These are phyloP conservation scores for Tuctoria greenei DNA, from an alignment of 176 grass and related monocot genomes.

Conservation along the genomic window DNA sequence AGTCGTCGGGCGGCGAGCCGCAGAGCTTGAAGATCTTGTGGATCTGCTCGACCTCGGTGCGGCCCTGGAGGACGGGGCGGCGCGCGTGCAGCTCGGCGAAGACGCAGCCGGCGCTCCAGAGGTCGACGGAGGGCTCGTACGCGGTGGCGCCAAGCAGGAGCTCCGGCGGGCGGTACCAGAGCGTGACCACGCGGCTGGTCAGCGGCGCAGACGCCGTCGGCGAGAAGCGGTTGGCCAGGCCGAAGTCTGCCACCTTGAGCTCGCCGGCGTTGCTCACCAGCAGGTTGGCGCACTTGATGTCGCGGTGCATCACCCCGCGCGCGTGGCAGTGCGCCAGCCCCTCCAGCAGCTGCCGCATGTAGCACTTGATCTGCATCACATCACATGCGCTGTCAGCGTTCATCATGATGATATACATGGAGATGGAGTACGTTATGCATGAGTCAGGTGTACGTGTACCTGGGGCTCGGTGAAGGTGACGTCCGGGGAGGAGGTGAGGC, in stretches of 20 bases:
- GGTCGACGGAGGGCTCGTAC: slow-evolving; percentile 77
- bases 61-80: slow-evolving; percentile 77
- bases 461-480: slow-evolving; percentile 48
- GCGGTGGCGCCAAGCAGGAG: slow-evolving; percentile 74
- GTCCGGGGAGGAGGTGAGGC: slow-evolving; percentile 43
- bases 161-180: slow-evolving; percentile 99
- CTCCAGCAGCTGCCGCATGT: slow-evolving; percentile 81
- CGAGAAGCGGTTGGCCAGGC: slow-evolving; percentile 63
- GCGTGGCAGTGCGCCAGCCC: slow-evolving; percentile 89
- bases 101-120: slow-evolving; percentile 93
- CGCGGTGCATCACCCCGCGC: slow-evolving; percentile 80
- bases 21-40: slow-evolving; percentile 98
- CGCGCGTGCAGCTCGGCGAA: slow-evolving; percentile 78
- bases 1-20: slow-evolving; percentile 72
- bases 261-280: slow-evolving; percentile 70
- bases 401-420: neutral
- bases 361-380: slow-evolving; percentile 74
- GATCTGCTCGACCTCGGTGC: slow-evolving; percentile 99
- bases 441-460: neutral
- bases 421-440: neutral
- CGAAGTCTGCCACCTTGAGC: slow-evolving; percentile 96
- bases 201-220: slow-evolving; percentile 24
- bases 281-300: slow-evolving; percentile 95
- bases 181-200: slow-evolving; percentile 81
- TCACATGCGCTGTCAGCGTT: neutral